phyloP scores from a whole-genome alignment of 108 stramenopile species.

The Aurantiochytrium sp. region DNA sequence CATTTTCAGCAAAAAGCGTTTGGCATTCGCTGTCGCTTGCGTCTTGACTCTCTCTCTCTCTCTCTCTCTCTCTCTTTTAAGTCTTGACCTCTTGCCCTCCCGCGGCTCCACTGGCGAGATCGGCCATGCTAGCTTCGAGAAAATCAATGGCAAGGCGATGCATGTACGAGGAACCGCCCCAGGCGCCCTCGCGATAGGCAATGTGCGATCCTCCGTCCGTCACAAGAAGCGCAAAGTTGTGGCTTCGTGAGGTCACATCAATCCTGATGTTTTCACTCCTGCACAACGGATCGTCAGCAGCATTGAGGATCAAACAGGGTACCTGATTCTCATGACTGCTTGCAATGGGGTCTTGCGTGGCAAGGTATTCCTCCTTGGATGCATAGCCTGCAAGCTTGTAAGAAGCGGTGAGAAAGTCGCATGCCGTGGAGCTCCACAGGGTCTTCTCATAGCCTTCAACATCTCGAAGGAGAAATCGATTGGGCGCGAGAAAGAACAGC shows the following conservation, averaged over 20 bases:
- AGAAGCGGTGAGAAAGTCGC: background rate
- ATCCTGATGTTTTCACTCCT: background rate
- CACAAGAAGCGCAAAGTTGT: background rate
- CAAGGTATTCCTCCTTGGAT: background rate
- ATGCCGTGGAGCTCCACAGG: background rate
- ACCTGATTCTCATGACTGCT: background rate
- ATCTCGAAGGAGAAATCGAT: background rate
- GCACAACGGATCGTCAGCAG: background rate
- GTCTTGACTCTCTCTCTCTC: no score
- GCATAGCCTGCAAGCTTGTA: background rate
- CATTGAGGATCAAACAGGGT: background rate
- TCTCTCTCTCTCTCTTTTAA: no score
- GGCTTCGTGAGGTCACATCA: background rate
- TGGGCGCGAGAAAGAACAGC: background rate
- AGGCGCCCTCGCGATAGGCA: background rate
- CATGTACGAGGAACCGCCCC: background rate
- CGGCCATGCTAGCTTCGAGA: background rate
- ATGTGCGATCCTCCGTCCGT: background rate
- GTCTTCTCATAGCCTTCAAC: background rate
- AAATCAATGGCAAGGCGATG: background rate
- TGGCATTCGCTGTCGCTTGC: no score
- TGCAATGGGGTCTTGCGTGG: background rate
- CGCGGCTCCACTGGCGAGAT: background rate
- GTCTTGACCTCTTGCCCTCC: no score
- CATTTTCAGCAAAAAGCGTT: no score